Base-by-base conservation (phyloP, 202 grass and related monocot genomes). In the Zizania palustris region DNA sequence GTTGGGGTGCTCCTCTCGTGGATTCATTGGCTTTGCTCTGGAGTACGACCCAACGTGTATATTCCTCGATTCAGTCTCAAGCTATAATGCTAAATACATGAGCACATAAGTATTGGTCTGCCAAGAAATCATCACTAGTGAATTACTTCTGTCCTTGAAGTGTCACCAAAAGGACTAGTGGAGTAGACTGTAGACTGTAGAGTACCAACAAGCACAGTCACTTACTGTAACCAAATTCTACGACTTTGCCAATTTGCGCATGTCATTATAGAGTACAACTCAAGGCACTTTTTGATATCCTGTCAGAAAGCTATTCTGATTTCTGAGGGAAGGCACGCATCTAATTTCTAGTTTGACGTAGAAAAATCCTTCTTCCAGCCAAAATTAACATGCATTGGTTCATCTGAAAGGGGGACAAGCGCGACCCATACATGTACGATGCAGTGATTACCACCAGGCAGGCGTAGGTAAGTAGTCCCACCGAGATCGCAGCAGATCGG, bases 191-290 rank as follows among this genome's bases (percentile, higher is more conserved):
- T 36, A 50, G 8, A 59, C 44, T 16, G 12, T 68, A 35, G 9
- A 48, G 16, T n/a, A 50, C 80, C 72, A 50, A 35, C 43, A 61
- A 34, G 53, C 43, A 61, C 35, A 53, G 49, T 41, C 63, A 41
- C 35, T 83, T 66, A 11, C 36, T 36, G 6, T 15, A 38, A 83
- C 72, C 55, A 62, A 70, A 76, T 70, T 7, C 43, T 67, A 44
- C 9, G 72, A 69, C 81, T 83, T 76, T 42, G 34, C 7, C 2
- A 19, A 34, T 65, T 9, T 69, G 6, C 9, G 39, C 74, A 22
- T 14, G 51, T 68, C 65, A 46, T 68, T 46, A 1, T 4, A 16
- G 65, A 45, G 63, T 21, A 53, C 22, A 28, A 60, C 54, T 12
- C 15, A 69, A 62, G 38, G 37, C 28, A 28, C 28, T 20, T 16